Evolutionary conservation across 2,329 filamentous ascomycete species (phyloP).

Genomic region (Colletotrichum falcatum): DNA sequence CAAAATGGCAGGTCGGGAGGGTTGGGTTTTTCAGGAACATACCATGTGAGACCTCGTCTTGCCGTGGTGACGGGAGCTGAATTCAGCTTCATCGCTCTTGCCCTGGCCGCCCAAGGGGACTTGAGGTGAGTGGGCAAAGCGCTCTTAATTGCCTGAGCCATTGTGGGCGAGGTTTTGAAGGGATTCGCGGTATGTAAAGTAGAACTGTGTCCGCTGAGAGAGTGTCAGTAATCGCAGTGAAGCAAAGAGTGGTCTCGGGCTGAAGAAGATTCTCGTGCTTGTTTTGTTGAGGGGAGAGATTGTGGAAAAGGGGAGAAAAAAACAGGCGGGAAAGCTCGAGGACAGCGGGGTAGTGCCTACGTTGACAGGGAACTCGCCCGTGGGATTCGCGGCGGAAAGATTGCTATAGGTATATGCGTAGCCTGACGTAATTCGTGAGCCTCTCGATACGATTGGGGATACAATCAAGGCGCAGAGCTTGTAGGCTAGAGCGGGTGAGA

Average conservation of each 20-base stretch:
- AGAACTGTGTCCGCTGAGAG: conserved; percentile 1
- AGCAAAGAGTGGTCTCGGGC: conserved; percentile 1
- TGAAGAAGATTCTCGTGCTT: not conserved
- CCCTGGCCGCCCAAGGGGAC: conserved; percentile 56
- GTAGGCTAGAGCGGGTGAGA: conserved; percentile 8
- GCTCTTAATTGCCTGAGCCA: conserved; percentile 79
- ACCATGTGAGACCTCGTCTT: conserved; percentile 90
- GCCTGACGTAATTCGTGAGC: conserved; percentile 42
- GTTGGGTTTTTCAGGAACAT: conserved; percentile 48
- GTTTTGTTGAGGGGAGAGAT: conserved; percentile 8
- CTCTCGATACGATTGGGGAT: conserved; percentile 28
- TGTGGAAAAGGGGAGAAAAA: conserved; percentile 15
- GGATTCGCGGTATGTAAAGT: conserved; percentile 18
- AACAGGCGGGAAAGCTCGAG: conserved; percentile 25
- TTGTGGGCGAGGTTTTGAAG: conserved; percentile 54
- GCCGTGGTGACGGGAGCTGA: conserved; percentile 79
- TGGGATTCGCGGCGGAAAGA: conserved; percentile 27
- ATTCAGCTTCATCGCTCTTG: conserved; percentile 58
- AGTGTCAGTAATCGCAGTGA: conserved; percentile 11
- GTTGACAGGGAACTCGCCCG: conserved; percentile 27
- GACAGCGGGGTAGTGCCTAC: conserved; percentile 36
- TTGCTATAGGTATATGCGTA: conserved; percentile 29
- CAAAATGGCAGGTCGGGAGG: not conserved
- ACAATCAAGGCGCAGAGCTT: conserved; percentile 4
- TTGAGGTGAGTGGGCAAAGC: conserved; percentile 89